A percentile compares a stretch with the other conserved stretches of the same genome.
Conservation (phyloP, 2,329 filamentous ascomycete species). For the Penicillium griseofulvum region DNA sequence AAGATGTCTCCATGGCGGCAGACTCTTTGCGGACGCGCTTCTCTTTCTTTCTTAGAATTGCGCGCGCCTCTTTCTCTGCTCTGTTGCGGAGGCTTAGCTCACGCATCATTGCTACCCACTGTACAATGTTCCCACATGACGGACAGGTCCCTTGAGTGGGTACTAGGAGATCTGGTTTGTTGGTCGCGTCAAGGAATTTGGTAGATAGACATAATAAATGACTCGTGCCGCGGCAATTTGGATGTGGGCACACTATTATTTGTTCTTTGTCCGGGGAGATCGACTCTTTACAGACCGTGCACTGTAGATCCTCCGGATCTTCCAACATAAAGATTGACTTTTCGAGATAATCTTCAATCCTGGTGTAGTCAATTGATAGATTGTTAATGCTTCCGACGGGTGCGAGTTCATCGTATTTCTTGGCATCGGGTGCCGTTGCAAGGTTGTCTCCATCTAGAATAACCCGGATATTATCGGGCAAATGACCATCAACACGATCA, state of each 20-base stretch:
- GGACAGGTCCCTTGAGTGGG: constrained; percentile 72
- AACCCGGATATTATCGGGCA: constrained; percentile 54
- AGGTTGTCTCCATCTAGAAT: constrained; percentile 49
- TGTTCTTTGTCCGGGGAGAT: constrained; percentile 42
- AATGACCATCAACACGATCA: constrained; percentile 47
- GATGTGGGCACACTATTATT: constrained; percentile 52
- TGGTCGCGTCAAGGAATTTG: constrained; percentile 48
- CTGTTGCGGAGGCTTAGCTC: constrained; percentile 73
- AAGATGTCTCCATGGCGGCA: background rate
- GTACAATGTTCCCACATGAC: constrained; percentile 59
- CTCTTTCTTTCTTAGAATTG: constrained; percentile 60
- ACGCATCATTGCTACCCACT: constrained; percentile 77
- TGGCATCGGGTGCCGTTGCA: background rate
- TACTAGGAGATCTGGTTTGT: constrained; percentile 50
- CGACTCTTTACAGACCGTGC: constrained; percentile 49
- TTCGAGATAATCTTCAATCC: constrained; percentile 50
- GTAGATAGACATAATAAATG: constrained; percentile 58
- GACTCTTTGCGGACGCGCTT: constrained; percentile 32
- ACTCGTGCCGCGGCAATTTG: constrained; percentile 48
- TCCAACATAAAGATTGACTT: constrained; percentile 50
- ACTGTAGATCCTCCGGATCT: constrained; percentile 38
- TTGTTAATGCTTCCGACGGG: constrained; percentile 42
- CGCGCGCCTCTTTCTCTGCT: constrained; percentile 65
- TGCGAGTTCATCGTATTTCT: constrained; percentile 15
- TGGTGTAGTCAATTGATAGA: constrained; percentile 55